Base-by-base conservation (phyloP, 2,329 filamentous ascomycete species). In the Pseudovirgaria hyperparasitica region DNA sequence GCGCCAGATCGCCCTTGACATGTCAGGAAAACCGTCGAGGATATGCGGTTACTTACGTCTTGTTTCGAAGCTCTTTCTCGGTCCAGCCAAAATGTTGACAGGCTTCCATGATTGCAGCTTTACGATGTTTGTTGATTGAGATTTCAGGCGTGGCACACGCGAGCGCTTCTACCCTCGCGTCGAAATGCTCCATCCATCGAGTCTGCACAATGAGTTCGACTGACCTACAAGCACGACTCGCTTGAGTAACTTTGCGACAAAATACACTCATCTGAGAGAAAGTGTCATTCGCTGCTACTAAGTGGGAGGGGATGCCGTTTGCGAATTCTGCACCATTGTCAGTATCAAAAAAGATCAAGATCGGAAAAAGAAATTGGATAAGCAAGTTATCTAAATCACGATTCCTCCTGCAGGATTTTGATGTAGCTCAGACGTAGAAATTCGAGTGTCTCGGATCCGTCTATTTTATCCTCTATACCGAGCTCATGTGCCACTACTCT, bases 141-240 rank as follows among this genome's bases (percentile, higher is more conserved):
- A 59, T 42, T 6, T 52, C 43, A 7, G 58, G 53, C 13, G 54
- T 49, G 3, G 52, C 48, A n/a, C 50, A 39, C 10, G 45, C 46
- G 10, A 63, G 50, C 11, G 54, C 46, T 9, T 55, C 53, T 6
- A 67, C 58, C 30, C 67, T 60, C 3, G 63, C 56, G 29, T 68
- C 61, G 35, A 67, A 71, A 18, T 63, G 59, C 37, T 70, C 63
- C 3, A 67, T 52, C 67, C 67, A 72, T 16, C 63, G 60, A 4
- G 67, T 65, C 38, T 71, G 67, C 2, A 71, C 63, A 14, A 71
- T 65, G 31, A 71, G 66, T 40, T 71, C 67, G n/a, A 70, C 50
- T 1, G 65, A 65, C n/a, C 67, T 53, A 28, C 60, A 67, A 2
- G 65, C 62, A 9, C 65, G 58, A 37, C 62, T 66, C n/a, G 63